These are phyloP conservation scores for Paramecium bursaria DNA, from an alignment of 73 alveolate genomes.

Conservation along the genomic window DNA sequence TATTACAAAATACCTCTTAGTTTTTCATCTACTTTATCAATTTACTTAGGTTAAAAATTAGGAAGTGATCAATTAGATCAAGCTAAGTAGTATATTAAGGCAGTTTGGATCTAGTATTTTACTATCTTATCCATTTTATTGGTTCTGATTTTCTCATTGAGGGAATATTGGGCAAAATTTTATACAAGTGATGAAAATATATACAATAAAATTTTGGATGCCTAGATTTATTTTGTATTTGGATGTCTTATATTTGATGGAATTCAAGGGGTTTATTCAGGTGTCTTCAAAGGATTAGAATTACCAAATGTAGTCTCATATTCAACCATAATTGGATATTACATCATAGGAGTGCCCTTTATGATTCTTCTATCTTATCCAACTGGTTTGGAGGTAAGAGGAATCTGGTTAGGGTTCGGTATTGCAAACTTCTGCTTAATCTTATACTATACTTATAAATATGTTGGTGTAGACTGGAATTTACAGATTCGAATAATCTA, in stretches of 20 bases:
- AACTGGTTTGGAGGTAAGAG: background rate
- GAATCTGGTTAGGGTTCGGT: background rate
- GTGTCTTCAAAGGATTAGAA: background rate
- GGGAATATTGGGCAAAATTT: background rate
- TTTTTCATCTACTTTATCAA: slow-evolving; percentile 3
- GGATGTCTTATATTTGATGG: background rate
- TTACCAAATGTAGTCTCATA: background rate
- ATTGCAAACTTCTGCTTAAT: background rate
- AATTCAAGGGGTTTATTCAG: background rate
- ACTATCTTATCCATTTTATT: background rate
- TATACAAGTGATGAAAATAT: slow-evolving; percentile 13
- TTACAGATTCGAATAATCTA: too few species aligned
- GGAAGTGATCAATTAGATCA: background rate
- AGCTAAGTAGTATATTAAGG: slow-evolving; percentile 12
- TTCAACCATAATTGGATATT: background rate
- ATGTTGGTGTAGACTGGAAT: background rate
- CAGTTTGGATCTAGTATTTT: background rate
- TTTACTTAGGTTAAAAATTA: slow-evolving; percentile 30
- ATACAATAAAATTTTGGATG: background rate
- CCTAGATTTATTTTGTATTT: too few species aligned
- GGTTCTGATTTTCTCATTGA: background rate
- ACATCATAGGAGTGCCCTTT: background rate
- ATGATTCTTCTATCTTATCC: background rate
- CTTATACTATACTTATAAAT: too few species aligned
- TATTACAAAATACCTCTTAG: background rate